A percentile compares a stretch with the other conserved stretches of the same genome.
phyloP scores from a whole-genome alignment of 2,329 filamentous ascomycete genomes.

The Zopfia rhizophila region DNA sequence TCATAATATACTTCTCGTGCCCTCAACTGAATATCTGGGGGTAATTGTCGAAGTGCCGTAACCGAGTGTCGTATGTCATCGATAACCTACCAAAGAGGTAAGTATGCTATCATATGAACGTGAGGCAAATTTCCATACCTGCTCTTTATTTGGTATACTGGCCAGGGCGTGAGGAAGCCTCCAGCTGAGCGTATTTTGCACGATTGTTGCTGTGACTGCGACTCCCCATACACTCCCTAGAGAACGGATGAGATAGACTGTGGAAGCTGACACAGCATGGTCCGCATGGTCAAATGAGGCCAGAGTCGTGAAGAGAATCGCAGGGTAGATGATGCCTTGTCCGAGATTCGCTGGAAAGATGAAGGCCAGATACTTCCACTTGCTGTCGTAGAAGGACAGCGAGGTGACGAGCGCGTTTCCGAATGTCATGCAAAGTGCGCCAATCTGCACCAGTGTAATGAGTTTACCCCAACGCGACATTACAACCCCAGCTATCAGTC shows the following conservation, averaged over 20 bases:
- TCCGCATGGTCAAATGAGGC: constrained; percentile 72
- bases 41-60: constrained; percentile 64
- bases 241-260: constrained; percentile 71
- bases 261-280: constrained; percentile 71
- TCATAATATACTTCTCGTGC: constrained; percentile 70
- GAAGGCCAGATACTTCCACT: constrained; percentile 59
- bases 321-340: constrained; percentile 59
- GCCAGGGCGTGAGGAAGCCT: constrained; percentile 64
- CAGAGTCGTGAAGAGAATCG: constrained; percentile 68
- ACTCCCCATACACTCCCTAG: constrained; percentile 73
- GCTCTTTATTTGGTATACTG: constrained; percentile 67
- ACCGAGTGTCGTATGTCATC: constrained; percentile 71
- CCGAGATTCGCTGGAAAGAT: constrained; percentile 59
- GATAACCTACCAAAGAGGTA: constrained; percentile 60
- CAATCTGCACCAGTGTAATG: constrained; percentile 52
- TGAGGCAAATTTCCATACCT: constrained; percentile 54
- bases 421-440: constrained; percentile 56
- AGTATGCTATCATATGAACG: too few relatives aligned
- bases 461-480: constrained; percentile 61
- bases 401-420: constrained; percentile 56
- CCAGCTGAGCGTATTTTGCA: constrained; percentile 69
- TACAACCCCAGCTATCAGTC: constrained; percentile 56
- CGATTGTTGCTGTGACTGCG: constrained; percentile 69
- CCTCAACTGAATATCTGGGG: constrained; percentile 65
- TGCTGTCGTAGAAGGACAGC: constrained; percentile 53